These are phyloP conservation scores for Rubus idaeus DNA, from an alignment of 306 rosid genomes.

Conservation along the genomic window DNA sequence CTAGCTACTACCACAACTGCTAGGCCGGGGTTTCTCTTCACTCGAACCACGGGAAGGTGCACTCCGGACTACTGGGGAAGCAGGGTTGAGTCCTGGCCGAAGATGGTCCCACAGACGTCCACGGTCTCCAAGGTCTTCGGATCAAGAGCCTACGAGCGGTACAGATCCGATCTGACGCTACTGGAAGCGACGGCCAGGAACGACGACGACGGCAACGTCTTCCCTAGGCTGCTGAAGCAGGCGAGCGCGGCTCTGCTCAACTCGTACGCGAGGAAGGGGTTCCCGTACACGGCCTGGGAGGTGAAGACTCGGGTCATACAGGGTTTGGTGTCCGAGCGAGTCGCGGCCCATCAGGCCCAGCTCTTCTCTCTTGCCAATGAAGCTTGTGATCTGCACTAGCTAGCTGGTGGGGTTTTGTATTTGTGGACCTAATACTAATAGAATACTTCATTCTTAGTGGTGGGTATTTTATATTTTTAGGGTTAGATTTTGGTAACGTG, in stretches of 20 bases:
- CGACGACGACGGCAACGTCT: conserved; percentile 50
- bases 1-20: not conserved
- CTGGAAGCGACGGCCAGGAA: conserved; percentile 61
- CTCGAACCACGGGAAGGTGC: conserved; percentile 70
- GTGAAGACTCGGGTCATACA: conserved; percentile 81
- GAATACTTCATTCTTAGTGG: conserved; percentile 19
- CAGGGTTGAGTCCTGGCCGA: conserved; percentile 75
- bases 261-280: conserved; percentile 65
- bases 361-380: conserved; percentile 60
- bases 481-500: not conserved
- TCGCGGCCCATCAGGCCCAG: conserved; percentile 59
- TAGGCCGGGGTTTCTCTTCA: conserved; percentile 66
- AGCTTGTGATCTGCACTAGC: conserved; percentile 44
- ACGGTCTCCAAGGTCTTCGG: conserved; percentile 81
- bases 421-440: not conserved
- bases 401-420: not conserved
- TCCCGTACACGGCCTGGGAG: conserved; percentile 74
- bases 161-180: conserved; percentile 72
- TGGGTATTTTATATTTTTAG: not conserved
- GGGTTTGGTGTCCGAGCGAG: conserved; percentile 56
- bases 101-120: conserved; percentile 80
- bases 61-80: conserved; percentile 83
- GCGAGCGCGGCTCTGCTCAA: conserved; percentile 71
- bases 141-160: conserved; percentile 64
- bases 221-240: conserved; percentile 64